These are phyloP conservation scores for Xerocomus potaroensis DNA, from an alignment of 768 basidiomycete species.

Conservation along the genomic window DNA sequence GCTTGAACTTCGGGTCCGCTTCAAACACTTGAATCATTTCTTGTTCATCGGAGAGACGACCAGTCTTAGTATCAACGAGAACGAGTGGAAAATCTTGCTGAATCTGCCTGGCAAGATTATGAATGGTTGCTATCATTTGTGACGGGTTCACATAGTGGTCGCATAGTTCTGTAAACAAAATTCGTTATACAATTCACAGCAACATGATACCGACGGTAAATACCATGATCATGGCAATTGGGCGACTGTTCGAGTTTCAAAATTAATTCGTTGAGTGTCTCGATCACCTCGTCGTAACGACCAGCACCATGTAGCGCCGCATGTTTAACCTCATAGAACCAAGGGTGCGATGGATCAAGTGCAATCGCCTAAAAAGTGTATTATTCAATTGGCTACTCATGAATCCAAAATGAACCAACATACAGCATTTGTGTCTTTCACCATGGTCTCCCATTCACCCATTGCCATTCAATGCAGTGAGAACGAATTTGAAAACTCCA, in stretches of 20 bases:
- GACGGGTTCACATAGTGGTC: constrained; percentile 5
- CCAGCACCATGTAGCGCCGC: constrained; percentile 11
- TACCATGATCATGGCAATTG: constrained; percentile 3
- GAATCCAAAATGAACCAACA: not conserved
- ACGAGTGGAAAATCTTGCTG: constrained; percentile 9
- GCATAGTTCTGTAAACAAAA: not conserved
- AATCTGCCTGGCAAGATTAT: not conserved
- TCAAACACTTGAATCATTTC: constrained; percentile 8
- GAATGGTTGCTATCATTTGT: constrained; percentile 3
- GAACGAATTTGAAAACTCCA: too few relatives aligned
- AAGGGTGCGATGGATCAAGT: constrained; percentile 8
- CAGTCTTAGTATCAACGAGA: constrained; percentile 14
- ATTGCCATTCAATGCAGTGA: too few relatives aligned
- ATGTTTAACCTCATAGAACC: constrained; percentile 10
- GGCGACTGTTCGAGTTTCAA: constrained; percentile 2
- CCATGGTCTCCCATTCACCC: not conserved
- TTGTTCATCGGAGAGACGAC: constrained; percentile 12
- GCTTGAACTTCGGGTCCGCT: constrained; percentile 5
- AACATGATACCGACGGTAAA: not conserved
- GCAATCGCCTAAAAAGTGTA: constrained; percentile 6
- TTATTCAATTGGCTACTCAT: not conserved
- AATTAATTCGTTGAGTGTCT: constrained; percentile 5
- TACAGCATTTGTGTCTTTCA: constrained; percentile 10
- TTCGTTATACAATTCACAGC: not conserved
- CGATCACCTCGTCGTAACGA: constrained; percentile 17